phyloP scores from a whole-genome alignment of 2,329 filamentous ascomycete species.

The Cucurbitaria berberidis region DNA sequence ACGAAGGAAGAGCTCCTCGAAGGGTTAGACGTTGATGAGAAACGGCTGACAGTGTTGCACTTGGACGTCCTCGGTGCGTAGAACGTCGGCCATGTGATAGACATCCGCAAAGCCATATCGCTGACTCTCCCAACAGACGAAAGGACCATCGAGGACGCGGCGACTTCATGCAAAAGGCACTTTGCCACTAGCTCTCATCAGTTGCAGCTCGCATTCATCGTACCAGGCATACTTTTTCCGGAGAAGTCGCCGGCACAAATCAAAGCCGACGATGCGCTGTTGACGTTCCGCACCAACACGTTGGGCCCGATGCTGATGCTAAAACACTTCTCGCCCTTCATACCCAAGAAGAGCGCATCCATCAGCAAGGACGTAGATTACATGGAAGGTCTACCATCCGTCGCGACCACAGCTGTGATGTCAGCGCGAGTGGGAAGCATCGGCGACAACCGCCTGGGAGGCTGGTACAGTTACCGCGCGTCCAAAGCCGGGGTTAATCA shows the following conservation, averaged over 20 bases:
- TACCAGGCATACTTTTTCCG: slow-evolving; percentile 74
- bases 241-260: slow-evolving; percentile 75
- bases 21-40: slow-evolving; percentile 55
- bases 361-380: slow-evolving; percentile 8
- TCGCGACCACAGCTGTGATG: slow-evolving; percentile 75
- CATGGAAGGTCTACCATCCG: slow-evolving; percentile 49
- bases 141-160: slow-evolving; percentile 62
- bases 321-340: slow-evolving; percentile 74
- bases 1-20: slow-evolving; percentile 58
- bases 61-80: slow-evolving; percentile 64
- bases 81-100: not conserved
- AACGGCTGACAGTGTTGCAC: slow-evolving; percentile 59
- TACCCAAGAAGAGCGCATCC: slow-evolving; percentile 62
- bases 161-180: slow-evolving; percentile 59
- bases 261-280: slow-evolving; percentile 64
- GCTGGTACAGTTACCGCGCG: slow-evolving; percentile 82
- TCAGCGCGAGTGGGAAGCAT: slow-evolving; percentile 79
- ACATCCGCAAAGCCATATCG: not conserved
- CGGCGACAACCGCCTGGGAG: slow-evolving; percentile 73
- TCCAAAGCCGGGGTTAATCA: slow-evolving; percentile 78
- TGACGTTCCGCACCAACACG: slow-evolving; percentile 75
- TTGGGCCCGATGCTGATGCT: slow-evolving; percentile 76
- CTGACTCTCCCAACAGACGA: slow-evolving; percentile 59
- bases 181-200: slow-evolving; percentile 59
- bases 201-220: slow-evolving; percentile 71